These are phyloP conservation scores for Botrytis elliptica DNA, from an alignment of 2,329 filamentous ascomycete genomes.

Conservation along the genomic window DNA sequence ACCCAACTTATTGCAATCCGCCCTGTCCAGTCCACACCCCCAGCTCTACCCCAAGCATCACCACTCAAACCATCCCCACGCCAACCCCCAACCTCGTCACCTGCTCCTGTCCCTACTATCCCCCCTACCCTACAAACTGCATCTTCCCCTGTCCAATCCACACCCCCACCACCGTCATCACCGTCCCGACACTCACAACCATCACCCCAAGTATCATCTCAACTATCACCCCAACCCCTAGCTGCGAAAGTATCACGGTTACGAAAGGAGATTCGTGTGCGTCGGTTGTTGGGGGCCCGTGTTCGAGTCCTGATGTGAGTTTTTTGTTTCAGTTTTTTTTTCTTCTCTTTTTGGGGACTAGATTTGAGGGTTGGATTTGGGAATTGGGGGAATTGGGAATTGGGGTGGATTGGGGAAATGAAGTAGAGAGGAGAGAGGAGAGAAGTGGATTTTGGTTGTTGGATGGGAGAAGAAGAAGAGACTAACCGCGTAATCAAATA, in stretches of 20 bases:
- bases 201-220: no score
- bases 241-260: background rate
- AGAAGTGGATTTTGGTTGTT: no score
- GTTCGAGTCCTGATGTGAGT: background rate
- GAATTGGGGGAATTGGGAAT: no score
- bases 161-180: background rate
- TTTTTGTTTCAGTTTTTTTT: background rate
- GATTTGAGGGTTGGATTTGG: no score
- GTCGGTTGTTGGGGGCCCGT: background rate
- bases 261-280: background rate
- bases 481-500: background rate
- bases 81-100: background rate
- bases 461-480: no score
- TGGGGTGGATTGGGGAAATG: no score
- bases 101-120: slow-evolving; percentile 12
- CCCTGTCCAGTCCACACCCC: no score
- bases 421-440: no score
- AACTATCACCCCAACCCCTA: no score
- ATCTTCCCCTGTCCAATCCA: slow-evolving; percentile 2
- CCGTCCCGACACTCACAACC: background rate
- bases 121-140: slow-evolving; percentile 11
- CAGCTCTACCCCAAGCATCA: background rate
- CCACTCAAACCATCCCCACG: background rate
- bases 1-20: no score
- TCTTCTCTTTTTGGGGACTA: no score